Percentiles rank a stretch among this genome's conserved stretches.
These are phyloP conservation scores for Veloboletus limbatus DNA, from an alignment of 1,284 basidiomycete species.

Conservation along the genomic window DNA sequence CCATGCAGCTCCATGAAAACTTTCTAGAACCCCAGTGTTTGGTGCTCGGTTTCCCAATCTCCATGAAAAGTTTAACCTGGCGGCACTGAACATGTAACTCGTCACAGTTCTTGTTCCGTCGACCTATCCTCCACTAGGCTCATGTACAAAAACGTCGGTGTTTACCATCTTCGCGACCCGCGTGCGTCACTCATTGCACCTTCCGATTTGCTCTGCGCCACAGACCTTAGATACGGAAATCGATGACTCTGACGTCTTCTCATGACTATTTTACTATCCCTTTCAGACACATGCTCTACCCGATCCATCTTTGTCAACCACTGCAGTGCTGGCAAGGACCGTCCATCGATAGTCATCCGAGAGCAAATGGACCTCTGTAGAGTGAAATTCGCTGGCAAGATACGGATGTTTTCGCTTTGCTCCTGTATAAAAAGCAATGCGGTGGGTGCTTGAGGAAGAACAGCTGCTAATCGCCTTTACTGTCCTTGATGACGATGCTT, in stretches of 20 bases:
- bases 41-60: no score
- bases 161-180: background rate
- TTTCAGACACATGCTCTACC: background rate
- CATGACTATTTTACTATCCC: background rate
- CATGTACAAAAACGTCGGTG: no score
- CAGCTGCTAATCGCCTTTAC: background rate
- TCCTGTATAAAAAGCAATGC: conserved; percentile 2
- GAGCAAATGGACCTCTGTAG: background rate
- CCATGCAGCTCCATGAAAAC: no score
- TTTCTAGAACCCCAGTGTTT: no score
- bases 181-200: background rate
- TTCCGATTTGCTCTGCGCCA: background rate
- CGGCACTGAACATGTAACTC: no score
- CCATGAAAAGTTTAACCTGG: no score
- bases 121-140: no score
- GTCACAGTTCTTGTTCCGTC: no score
- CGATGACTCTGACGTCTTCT: background rate
- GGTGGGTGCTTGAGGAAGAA: background rate
- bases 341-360: no score
- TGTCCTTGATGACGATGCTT: background rate
- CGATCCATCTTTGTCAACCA: background rate
- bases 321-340: background rate
- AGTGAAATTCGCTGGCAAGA: background rate
- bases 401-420: background rate
- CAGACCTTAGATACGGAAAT: conserved; percentile 1